Base-by-base conservation (phyloP, 257 asterid genomes). In the Capsicum pubescens region DNA sequence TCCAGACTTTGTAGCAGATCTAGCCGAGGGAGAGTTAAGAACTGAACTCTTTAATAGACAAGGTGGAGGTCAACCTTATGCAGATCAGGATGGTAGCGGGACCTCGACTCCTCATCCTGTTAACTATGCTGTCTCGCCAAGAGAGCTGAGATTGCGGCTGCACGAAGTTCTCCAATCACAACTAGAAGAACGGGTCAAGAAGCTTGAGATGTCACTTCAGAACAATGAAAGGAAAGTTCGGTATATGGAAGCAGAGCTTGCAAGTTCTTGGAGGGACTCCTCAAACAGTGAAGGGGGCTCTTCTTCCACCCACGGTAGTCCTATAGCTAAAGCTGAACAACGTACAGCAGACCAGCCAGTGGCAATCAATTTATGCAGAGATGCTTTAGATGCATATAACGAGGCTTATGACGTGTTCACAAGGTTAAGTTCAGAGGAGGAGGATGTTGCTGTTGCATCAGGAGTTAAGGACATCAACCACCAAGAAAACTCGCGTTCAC, bases 161-260 rank as follows among this genome's bases (percentile, higher is more conserved):
- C 98, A 96, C 70, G 93, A 93, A 92, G 91, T 94, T 83, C 87
- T 96, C 86, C 95, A 93, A 88, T 92, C 97, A 64, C 91, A 95
- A 86, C 87, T 96, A 8, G 94, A 94, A 84, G 91, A 88, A 74
- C 97, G 97, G 5, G 79, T 93, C 7, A 86, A 86, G 87, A 98
- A 96, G 87, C 99, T 96, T 35, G 98, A 96, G 89, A 85, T 80
- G 66, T 97, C 91, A 9, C 93, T 96, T 72, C 85, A 89, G 82
- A 89, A 88, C 87, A 92, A 95, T 89, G 95, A 91, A 86, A 87
- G 82, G 82, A 93, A 90, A 87, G 61, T 84, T 78, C 87, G 82
- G 64, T 17, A 54, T 82, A 50, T 85, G 83, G 94, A 92, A 83
- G 88, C 88, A 32, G 86, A 85, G 70, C 86, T 80, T 48, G 80